Evolutionary conservation across 2,329 filamentous ascomycete species (phyloP).

Genomic region (Fusarium udum): DNA sequence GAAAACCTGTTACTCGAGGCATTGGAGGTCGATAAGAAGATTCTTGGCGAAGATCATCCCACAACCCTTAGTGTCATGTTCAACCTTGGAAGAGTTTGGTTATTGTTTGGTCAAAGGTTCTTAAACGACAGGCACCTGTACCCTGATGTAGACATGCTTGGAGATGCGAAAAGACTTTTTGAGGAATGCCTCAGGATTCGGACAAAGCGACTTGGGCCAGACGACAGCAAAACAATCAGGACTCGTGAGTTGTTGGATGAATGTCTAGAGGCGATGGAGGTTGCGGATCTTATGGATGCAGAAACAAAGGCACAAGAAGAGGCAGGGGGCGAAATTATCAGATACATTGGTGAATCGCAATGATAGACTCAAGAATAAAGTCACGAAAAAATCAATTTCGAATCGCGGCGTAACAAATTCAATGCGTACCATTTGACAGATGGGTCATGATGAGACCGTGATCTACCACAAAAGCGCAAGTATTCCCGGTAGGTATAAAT

Average conservation of each 20-base stretch:
- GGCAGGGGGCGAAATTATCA: not conserved
- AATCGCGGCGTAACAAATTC: too few species aligned
- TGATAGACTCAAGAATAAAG: too few species aligned
- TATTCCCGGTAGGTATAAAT: too few species aligned
- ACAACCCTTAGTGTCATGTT: conserved; percentile 1
- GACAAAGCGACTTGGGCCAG: not conserved
- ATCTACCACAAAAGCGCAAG: too few species aligned
- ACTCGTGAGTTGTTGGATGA: not conserved
- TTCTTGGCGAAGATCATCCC: conserved; percentile 18
- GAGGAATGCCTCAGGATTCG: not conserved
- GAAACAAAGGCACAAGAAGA: conserved; percentile 1
- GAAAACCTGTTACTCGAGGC: not conserved
- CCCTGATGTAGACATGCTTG: not conserved
- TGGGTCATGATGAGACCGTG: too few species aligned
- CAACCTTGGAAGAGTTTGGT: not conserved
- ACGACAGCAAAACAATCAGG: not conserved
- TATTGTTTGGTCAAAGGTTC: not conserved
- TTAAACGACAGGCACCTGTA: not conserved
- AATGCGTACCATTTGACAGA: too few species aligned
- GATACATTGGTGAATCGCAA: not conserved
- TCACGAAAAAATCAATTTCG: too few species aligned
- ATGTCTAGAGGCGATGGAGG: not conserved
- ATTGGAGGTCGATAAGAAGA: not conserved
- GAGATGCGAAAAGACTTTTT: not conserved
- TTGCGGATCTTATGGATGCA: not conserved